Base-by-base conservation (phyloP, 2,329 filamentous ascomycete genomes). In the Blumeriella jaapii region DNA sequence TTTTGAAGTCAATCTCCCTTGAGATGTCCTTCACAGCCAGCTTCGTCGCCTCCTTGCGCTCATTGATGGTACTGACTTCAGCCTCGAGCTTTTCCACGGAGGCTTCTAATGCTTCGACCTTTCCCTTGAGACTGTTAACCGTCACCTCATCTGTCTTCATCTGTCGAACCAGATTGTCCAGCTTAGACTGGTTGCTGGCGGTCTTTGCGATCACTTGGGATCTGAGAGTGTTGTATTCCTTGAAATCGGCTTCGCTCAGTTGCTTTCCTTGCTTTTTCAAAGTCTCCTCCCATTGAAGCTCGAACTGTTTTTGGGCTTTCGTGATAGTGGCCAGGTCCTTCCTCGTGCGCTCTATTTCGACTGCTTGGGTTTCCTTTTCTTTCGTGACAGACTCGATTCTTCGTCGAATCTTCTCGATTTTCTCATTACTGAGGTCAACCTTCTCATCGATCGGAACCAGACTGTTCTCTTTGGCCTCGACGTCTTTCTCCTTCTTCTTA, bases 361-460 rank as follows among this genome's bases (percentile, higher is more conserved):
- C 65, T 6, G 69, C 64, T 53, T 94, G 82, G 12, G 72, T 67
- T 29, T 87, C 78, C 12, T 79, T 75, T 53, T 95, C 84, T 55
- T 82, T 85, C 31, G 66, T 66, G 22, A 94, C 75, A 15, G 76
- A 72, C 3, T 73, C 68, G 30, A 86, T 77, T 39, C 82, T 75
- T 24, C 68, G 69, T 40, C 77, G 70, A 38, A 82, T 72, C 41
- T 69, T 74, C 32, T 78, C 73, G 23, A 85, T 67, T 43, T 87
- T 80, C 43, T 73, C 71, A 10, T 67, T 75, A 5, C 81, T 82
- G 43, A 93, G 78, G 31, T 77, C 71, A 24, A 98, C 81, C 62
- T 96, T 96, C 58, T 95, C 86, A 33, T 94, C 79, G 40, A 96
- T 76, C 0, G 91, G 91, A 6, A 96, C 76, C 4, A 98, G 69